Percentiles rank a stretch among this genome's conserved stretches.
Conservation (phyloP, 352 stramenopile species). For the Pythium chondricola region DNA sequence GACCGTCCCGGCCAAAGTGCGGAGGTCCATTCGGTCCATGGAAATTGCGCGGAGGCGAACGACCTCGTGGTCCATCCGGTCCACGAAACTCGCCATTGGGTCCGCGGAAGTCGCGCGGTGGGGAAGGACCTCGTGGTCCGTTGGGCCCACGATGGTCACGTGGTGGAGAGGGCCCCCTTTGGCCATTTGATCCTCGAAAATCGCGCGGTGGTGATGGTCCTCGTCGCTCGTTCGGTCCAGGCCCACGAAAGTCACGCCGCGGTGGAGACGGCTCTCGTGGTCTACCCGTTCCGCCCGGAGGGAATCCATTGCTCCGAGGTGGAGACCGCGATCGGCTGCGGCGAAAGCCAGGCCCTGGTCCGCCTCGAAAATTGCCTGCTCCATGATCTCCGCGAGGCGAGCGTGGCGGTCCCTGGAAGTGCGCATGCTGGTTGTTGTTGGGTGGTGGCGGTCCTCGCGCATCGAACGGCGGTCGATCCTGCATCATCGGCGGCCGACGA, state of each 20-base stretch:
- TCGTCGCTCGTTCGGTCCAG: not conserved
- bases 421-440: not conserved
- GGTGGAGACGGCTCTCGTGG: not conserved
- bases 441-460: not conserved
- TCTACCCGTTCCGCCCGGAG: not conserved
- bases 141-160: not conserved
- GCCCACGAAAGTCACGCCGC: not conserved
- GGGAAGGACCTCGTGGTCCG: not conserved
- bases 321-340: not conserved
- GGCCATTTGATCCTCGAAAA: not conserved
- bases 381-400: not conserved
- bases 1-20: not conserved
- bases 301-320: conserved; percentile 1
- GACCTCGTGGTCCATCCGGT: not conserved
- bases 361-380: not conserved
- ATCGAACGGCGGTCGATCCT: not conserved
- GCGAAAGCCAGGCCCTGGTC: too few relatives aligned
- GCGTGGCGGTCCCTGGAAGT: not conserved
- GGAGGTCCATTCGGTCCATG: conserved; percentile 4
- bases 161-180: not conserved
- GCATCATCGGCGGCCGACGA: conserved; percentile 3
- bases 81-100: too few relatives aligned
- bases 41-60: conserved; percentile 7
- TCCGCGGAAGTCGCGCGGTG: not conserved
- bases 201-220: too few relatives aligned